phyloP scores from a whole-genome alignment of 441 rosid genomes.

The Brassica balearica region DNA sequence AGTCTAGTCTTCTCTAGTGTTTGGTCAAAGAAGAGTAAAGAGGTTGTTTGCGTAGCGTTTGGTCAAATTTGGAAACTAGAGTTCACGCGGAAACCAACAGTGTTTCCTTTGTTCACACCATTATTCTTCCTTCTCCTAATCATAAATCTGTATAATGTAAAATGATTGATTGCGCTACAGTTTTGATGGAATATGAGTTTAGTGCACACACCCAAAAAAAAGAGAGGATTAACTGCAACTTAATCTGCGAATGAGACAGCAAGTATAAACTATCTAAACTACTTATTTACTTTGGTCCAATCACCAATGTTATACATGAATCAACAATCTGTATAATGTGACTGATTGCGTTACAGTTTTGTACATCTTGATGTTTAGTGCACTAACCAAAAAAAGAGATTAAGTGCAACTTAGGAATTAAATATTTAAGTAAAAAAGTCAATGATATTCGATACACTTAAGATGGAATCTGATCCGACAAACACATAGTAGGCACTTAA shows the following conservation, averaged over 20 bases:
- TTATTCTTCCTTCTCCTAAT: not conserved
- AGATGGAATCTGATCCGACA: constrained; percentile 49
- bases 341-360: not conserved
- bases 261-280: too few species aligned
- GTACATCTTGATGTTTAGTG: not conserved
- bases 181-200: not conserved
- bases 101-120: not conserved
- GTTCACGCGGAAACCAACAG: constrained; percentile 37
- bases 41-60: not conserved
- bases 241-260: too few species aligned
- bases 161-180: not conserved
- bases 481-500: constrained; percentile 34
- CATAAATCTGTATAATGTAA: not conserved
- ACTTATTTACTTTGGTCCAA: too few species aligned
- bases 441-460: constrained; percentile 35
- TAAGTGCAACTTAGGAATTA: constrained; percentile 22
- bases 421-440: constrained; percentile 27
- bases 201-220: too few species aligned
- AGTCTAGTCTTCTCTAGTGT: not conserved
- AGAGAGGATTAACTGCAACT: too few species aligned
- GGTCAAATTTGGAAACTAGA: constrained; percentile 36
- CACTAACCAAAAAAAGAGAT: not conserved
- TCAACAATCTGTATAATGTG: not conserved
- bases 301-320: too few species aligned
- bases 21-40: constrained; percentile 32